Evolutionary conservation across 805 yeast species (phyloP).

Genomic region (Huiozyma sinensis): DNA sequence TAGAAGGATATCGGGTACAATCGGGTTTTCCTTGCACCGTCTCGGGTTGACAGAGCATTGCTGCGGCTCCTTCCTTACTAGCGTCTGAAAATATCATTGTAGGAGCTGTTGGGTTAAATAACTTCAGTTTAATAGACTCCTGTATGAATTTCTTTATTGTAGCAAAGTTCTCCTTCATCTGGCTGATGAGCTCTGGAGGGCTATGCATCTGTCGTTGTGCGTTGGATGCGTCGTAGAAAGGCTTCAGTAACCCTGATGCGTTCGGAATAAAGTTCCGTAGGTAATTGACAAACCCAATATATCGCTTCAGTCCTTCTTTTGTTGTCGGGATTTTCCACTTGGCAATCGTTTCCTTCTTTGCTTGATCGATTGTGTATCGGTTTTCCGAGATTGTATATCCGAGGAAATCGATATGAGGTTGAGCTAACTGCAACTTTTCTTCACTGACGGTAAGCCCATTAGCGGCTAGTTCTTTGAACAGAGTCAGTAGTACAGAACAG

Average conservation of each 20-base stretch:
- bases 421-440: slow-evolving; percentile 1
- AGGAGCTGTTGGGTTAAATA: slow-evolving; percentile 1
- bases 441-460: slow-evolving; percentile 1
- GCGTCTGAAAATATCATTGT: slow-evolving; percentile 2
- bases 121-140: background rate
- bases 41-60: slow-evolving; percentile 2
- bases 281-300: slow-evolving; percentile 4
- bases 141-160: background rate
- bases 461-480: background rate
- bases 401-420: background rate
- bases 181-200: background rate
- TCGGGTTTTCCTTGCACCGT: background rate
- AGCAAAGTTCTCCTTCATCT: background rate
- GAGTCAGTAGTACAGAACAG: background rate
- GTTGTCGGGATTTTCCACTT: slow-evolving; percentile 1
- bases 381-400: slow-evolving; percentile 1
- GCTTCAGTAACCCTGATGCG: background rate
- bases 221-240: background rate
- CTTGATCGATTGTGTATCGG: slow-evolving; percentile 1
- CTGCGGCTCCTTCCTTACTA: slow-evolving; percentile 1
- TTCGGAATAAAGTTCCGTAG: slow-evolving; percentile 4
- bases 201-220: background rate
- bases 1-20: slow-evolving; percentile 1
- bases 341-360: background rate
- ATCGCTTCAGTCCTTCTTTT: slow-evolving; percentile 2